Conservation (phyloP, 75 land plant genomes). For the Larix kaempferi region DNA sequence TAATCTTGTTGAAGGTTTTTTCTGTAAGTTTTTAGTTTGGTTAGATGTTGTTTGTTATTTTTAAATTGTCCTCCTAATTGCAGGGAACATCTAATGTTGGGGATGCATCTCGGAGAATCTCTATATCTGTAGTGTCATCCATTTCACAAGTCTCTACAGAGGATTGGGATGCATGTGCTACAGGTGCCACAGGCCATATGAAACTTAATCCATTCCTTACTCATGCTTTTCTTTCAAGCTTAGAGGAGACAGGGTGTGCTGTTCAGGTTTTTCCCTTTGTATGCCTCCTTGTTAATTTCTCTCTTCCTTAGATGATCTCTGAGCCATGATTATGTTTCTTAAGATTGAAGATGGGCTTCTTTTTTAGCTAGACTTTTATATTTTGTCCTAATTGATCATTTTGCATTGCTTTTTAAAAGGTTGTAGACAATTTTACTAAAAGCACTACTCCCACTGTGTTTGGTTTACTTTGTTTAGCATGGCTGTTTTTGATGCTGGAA, state of each 20-base stretch:
- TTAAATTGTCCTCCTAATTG: not conserved
- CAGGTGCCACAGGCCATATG: conserved; percentile 63
- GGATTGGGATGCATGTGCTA: conserved; percentile 87
- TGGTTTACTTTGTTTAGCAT: not conserved
- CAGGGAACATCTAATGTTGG: conserved; percentile 6
- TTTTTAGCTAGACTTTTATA: not conserved
- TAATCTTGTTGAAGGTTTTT: not conserved
- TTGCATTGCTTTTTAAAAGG: not conserved
- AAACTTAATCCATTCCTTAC: conserved; percentile 80
- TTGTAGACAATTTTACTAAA: not conserved
- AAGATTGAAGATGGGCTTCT: not conserved
- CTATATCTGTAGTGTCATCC: conserved; percentile 75
- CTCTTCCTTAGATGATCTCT: not conserved
- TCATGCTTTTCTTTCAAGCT: conserved; percentile 85
- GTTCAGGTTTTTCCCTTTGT: conserved; percentile 45
- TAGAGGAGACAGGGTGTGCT: conserved; percentile 82
- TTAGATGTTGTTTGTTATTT: not conserved
- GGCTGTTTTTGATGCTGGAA: not conserved
- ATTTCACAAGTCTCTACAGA: conserved; percentile 56
- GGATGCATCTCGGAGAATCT: conserved; percentile 35
- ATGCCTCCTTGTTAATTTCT: not conserved
- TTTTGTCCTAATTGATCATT: not conserved
- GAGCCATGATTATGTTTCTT: not conserved
- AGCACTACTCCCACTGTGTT: not conserved
- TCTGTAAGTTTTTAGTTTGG: not conserved